phyloP scores from a whole-genome alignment of 2,329 filamentous ascomycete species.

The Fusarium sp. region DNA sequence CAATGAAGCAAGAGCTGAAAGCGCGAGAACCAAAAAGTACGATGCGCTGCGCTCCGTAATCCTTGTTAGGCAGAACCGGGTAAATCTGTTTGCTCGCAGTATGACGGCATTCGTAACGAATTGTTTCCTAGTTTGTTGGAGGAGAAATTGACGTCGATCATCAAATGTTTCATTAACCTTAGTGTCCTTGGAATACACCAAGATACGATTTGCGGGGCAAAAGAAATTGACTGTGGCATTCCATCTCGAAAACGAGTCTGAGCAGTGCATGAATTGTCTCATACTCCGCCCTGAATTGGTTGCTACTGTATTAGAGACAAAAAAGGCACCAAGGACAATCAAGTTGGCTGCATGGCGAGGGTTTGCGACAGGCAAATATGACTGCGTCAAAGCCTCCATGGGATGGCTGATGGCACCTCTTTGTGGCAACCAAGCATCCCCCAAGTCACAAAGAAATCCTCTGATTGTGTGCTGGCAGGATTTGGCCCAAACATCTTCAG shows the following conservation, averaged over 20 bases:
- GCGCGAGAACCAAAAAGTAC: neutral
- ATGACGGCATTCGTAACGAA: neutral
- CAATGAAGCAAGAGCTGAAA: neutral
- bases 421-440: slow-evolving; percentile 7
- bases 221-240: slow-evolving; percentile 9
- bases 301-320: slow-evolving; percentile 4
- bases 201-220: neutral
- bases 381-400: neutral
- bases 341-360: neutral
- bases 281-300: neutral
- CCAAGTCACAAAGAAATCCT: neutral
- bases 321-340: neutral
- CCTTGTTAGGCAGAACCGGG: neutral
- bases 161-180: slow-evolving; percentile 12
- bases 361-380: slow-evolving; percentile 1
- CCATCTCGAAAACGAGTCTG: neutral
- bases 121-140: neutral
- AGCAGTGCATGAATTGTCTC: neutral
- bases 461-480: slow-evolving; percentile 37
- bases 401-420: neutral
- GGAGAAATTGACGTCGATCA: slow-evolving; percentile 2
- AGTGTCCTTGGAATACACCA: neutral
- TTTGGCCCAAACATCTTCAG: slow-evolving; percentile 24
- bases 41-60: neutral
- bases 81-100: neutral